Base-by-base conservation (phyloP, 306 rosid species). In the Nissolia schottii region DNA sequence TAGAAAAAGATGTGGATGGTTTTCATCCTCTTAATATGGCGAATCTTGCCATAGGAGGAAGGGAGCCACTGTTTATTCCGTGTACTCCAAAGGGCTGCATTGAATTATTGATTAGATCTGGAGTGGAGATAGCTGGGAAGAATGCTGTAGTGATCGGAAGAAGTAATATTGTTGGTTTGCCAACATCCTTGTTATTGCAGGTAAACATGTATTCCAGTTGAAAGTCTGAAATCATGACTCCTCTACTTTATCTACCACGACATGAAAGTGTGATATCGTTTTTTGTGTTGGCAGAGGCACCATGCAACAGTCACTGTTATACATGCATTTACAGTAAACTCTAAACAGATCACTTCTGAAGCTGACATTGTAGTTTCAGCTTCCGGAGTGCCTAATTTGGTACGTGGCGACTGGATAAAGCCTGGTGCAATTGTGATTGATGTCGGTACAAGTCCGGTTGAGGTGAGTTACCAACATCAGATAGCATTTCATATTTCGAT, bases 21-120 rank as follows among this genome's bases (percentile, higher is more conserved):
- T 91, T 93, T 50, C 93, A 91, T 83, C 98, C 96, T 62, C 70
- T 87, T 28, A 93, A 86, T 76, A 85, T 89, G 80, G 96, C 97
- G 71, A 84, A 83, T 83, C 90, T 93, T 62, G 92, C 98, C n/a
- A 76, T 89, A 81, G 80, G 83, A 61, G 98, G 97, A 73, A 83
- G 86, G 78, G 97, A 91, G 74, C 98, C 98, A 32, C 75, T 89
- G 62, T 93, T 93, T 85, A 83, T 82, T 67, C 96, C 98, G 15
- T 93, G 98, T 83, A 87, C 97, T 67, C 91, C 98, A 48, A 93
- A 86, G 59, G 98, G 92, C 53, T 91, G 97, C 87, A 74, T 93
- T 29, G 98, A 93, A 83, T 75, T 93, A 77, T 75, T 91, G 89
- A 81, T 90, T 74, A 82, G 98, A 73, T 87, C 94, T 19, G 97